Percentiles rank a stretch among this genome's conserved stretches.
These are phyloP conservation scores for Colletotrichum graminicola DNA, from an alignment of 2,329 filamentous ascomycete species.

Conservation along the genomic window DNA sequence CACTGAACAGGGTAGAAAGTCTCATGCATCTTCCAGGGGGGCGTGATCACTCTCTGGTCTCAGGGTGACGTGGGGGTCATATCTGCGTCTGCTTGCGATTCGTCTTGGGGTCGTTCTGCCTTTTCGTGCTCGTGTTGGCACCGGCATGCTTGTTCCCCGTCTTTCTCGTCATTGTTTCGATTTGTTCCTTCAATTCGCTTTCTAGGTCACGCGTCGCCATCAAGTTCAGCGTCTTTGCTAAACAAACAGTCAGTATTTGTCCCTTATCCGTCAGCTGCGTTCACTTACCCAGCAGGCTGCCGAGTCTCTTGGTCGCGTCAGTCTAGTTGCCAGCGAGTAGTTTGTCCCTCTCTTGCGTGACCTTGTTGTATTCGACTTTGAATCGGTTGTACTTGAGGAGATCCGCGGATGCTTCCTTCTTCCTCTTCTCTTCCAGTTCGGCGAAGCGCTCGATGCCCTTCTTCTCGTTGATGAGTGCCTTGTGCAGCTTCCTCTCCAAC, in stretches of 20 bases:
- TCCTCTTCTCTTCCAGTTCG: background rate
- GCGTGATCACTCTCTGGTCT: background rate
- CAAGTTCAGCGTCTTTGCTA: background rate
- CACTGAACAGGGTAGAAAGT: background rate
- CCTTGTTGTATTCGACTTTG: background rate
- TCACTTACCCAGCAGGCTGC: background rate
- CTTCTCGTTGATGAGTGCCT: background rate
- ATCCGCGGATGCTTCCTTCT: background rate
- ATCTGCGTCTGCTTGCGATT: background rate
- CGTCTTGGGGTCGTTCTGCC: no score
- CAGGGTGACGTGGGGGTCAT: background rate
- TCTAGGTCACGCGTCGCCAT: background rate
- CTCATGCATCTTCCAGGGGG: background rate
- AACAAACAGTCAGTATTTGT: background rate
- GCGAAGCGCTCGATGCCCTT: background rate
- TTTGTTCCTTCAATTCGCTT: background rate
- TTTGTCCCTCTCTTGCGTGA: background rate
- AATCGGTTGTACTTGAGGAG: background rate
- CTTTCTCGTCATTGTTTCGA: background rate
- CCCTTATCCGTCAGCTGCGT: no score
- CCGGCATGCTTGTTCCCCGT: no score
- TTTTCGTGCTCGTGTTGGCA: no score
- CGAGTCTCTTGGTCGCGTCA: background rate
- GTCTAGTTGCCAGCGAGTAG: background rate
- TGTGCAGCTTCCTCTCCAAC: background rate